Evolutionary conservation across 2,329 filamentous ascomycete species (phyloP).

Genomic region (Aspergillus aculeatus): DNA sequence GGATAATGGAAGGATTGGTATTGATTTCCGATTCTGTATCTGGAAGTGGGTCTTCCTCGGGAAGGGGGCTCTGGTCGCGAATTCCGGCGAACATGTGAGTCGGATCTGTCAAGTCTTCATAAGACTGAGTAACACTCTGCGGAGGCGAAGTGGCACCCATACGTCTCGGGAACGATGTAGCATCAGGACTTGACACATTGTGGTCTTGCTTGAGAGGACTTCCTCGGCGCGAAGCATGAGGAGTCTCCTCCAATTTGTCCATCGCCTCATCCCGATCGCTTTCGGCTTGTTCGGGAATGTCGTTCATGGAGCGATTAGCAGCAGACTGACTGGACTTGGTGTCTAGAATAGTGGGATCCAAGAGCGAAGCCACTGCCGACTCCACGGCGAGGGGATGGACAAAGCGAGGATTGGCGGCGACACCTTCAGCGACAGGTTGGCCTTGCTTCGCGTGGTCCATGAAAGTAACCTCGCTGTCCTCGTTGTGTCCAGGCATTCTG

Average conservation of each 20-base stretch:
- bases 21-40: conserved; percentile 62
- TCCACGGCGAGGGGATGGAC: conserved; percentile 75
- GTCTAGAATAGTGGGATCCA: conserved; percentile 77
- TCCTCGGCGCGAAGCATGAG: conserved; percentile 34
- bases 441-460: conserved; percentile 61
- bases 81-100: conserved; percentile 67
- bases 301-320: conserved; percentile 47
- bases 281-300: conserved; percentile 38
- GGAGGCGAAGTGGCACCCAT: conserved; percentile 51
- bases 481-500: conserved; percentile 51
- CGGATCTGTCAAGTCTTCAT: conserved; percentile 42
- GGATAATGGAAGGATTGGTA: conserved; percentile 81
- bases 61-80: conserved; percentile 62
- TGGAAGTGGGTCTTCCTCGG: conserved; percentile 35
- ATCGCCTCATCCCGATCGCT: conserved; percentile 27
- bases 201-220: conserved; percentile 49
- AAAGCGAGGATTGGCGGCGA: conserved; percentile 72
- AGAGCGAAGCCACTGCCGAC: conserved; percentile 85
- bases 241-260: conserved; percentile 19
- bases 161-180: conserved; percentile 40
- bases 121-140: conserved; percentile 54
- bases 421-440: conserved; percentile 68
- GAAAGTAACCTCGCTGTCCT: conserved; percentile 57
- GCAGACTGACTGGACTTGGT: conserved; percentile 52
- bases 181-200: conserved; percentile 36